Evolutionary conservation across 192 early-diverging fungal species (phyloP).

Genomic region (Coemansia sp.): DNA sequence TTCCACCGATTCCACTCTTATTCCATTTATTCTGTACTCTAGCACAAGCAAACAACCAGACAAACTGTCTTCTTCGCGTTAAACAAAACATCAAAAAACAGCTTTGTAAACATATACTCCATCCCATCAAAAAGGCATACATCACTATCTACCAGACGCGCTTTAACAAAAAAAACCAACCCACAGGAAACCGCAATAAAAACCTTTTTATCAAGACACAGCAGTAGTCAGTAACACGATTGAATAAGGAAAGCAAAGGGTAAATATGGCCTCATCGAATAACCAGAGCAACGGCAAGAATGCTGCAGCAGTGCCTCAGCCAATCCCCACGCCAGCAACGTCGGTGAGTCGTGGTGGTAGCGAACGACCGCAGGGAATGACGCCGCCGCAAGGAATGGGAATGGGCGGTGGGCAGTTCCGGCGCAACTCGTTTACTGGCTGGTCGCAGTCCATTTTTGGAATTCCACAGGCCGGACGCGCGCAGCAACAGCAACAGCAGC

Average conservation of each 20-base stretch:
- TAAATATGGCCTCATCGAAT: neutral
- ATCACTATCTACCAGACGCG: no score
- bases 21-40: neutral
- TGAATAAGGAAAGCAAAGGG: no score
- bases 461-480: constrained; percentile 9
- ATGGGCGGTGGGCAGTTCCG: constrained; percentile 12
- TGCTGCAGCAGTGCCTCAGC: constrained; percentile 23
- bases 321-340: constrained; percentile 19
- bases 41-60: neutral
- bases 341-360: neutral
- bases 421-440: constrained; percentile 42
- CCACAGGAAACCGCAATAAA: neutral
- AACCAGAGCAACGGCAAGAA: constrained; percentile 9
- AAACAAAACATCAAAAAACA: neutral
- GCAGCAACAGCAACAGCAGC: neutral
- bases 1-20: neutral
- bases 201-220: neutral
- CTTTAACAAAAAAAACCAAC: neutral
- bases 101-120: neutral
- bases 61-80: neutral
- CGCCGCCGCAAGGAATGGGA: neutral
- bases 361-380: neutral
- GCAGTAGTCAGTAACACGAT: neutral
- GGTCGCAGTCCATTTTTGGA: constrained; percentile 39
- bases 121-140: no score